Evolutionary conservation across 768 basidiomycete species (phyloP).

Genomic region (Naganishia randhawae): DNA sequence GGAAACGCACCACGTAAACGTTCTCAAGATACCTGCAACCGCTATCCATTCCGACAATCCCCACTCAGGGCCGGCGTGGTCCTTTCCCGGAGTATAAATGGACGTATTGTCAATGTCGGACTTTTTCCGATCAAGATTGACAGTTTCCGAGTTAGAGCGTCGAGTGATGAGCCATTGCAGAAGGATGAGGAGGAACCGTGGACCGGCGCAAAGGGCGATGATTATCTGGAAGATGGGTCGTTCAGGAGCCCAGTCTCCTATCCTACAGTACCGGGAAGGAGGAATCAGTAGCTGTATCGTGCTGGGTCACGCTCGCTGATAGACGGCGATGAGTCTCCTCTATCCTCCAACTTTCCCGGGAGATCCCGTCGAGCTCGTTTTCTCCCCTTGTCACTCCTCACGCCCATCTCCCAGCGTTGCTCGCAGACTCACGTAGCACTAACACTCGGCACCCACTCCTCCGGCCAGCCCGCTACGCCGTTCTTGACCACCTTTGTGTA

Average conservation of each 20-base stretch:
- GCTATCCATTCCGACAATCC: conserved; percentile 57
- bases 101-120: neutral
- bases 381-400: too few species aligned
- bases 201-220: conserved; percentile 80
- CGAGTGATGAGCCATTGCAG: conserved; percentile 40
- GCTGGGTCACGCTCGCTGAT: too few species aligned
- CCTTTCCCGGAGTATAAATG: too few species aligned
- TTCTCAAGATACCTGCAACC: conserved; percentile 64
- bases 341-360: too few species aligned
- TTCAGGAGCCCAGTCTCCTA: conserved; percentile 88
- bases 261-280: conserved; percentile 53
- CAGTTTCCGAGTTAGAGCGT: neutral
- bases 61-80: neutral
- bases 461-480: conserved; percentile 56
- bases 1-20: conserved; percentile 60
- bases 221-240: conserved; percentile 71
- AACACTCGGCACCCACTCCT: conserved; percentile 82
- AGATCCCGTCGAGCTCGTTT: too few species aligned
- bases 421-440: conserved; percentile 44
- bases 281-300: neutral
- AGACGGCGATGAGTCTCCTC: neutral
- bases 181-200: conserved; percentile 57
- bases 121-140: neutral
- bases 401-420: too few species aligned
- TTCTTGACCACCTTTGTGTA: conserved; percentile 84